Conservation (phyloP, 106 monocot genomes). For the Dioscorea dumetorum region DNA sequence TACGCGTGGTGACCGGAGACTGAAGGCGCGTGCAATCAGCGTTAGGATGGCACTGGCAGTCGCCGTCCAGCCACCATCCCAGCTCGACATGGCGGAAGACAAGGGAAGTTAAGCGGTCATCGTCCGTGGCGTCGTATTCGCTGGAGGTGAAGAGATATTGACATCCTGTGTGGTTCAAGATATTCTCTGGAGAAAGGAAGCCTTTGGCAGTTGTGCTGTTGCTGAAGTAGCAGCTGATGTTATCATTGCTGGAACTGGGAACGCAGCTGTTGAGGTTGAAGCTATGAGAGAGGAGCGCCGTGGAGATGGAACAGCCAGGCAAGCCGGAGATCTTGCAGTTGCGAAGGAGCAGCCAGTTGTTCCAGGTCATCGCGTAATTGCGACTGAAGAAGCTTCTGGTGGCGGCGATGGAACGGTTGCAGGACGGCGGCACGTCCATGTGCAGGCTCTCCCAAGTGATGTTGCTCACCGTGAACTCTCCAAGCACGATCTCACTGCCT, state of each 20-base stretch:
- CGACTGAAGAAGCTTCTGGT: neutral
- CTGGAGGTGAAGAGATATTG: constrained; percentile 8
- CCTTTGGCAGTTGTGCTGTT: neutral
- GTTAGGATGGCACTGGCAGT: constrained; percentile 32
- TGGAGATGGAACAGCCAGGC: neutral
- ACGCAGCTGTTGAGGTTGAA: neutral
- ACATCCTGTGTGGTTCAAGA: neutral
- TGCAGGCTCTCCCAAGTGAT: constrained; percentile 2
- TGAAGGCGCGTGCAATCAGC: constrained; percentile 17
- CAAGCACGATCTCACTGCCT: neutral
- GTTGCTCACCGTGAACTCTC: constrained; percentile 1
- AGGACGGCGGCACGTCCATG: constrained; percentile 4
- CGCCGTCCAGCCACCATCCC: constrained; percentile 35
- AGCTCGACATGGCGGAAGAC: constrained; percentile 16
- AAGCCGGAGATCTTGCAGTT: neutral
- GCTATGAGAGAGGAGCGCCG: neutral
- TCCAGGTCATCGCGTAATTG: constrained; percentile 2
- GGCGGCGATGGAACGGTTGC: neutral
- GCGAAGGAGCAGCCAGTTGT: neutral
- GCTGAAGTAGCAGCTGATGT: constrained; percentile 5
- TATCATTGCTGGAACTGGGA: neutral
- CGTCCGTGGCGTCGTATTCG: neutral
- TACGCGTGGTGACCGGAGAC: neutral
- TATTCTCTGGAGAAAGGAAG: neutral
- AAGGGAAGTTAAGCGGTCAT: neutral